These are phyloP conservation scores for Candida patagonica DNA, from an alignment of 805 yeast genomes.

Conservation along the genomic window DNA sequence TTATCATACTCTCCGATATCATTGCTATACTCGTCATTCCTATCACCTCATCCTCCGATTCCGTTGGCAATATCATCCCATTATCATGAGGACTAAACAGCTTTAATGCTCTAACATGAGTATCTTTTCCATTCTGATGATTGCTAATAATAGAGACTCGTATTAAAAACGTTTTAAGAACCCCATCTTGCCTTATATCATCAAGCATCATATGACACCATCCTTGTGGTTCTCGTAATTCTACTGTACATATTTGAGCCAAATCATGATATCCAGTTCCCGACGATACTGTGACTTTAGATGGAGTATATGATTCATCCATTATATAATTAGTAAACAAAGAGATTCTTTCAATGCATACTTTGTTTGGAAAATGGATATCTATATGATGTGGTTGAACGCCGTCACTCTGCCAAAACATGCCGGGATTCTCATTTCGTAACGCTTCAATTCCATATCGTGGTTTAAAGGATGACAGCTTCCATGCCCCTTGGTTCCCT, in stretches of 20 bases:
- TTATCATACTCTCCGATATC: slow-evolving; percentile 19
- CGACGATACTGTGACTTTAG: slow-evolving; percentile 50
- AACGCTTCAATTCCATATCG: slow-evolving; percentile 67
- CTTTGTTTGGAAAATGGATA: slow-evolving; percentile 70
- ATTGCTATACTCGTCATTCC: slow-evolving; percentile 23
- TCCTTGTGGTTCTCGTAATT: slow-evolving; percentile 59
- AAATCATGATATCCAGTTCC: slow-evolving; percentile 78
- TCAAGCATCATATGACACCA: slow-evolving; percentile 64
- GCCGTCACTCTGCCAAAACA: slow-evolving; percentile 96
- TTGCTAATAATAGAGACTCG: slow-evolving; percentile 59
- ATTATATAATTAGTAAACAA: slow-evolving; percentile 58
- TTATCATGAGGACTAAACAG: slow-evolving; percentile 33
- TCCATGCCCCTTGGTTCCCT: slow-evolving; percentile 78
- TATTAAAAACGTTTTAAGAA: slow-evolving; percentile 57
- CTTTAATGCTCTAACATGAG: slow-evolving; percentile 73
- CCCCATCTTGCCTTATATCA: slow-evolving; percentile 38
- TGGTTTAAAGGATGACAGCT: slow-evolving; percentile 62
- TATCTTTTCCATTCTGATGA: slow-evolving; percentile 94
- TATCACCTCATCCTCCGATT: slow-evolving; percentile 15
- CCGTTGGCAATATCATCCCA: background rate
- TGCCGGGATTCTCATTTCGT: slow-evolving; percentile 55
- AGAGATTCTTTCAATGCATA: slow-evolving; percentile 57
- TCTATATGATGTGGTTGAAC: slow-evolving; percentile 76
- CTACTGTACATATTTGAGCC: slow-evolving; percentile 51
- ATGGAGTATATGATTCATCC: slow-evolving; percentile 93